These are phyloP conservation scores for Pestalotiopsis sp. DNA, from an alignment of 2,329 filamentous ascomycete genomes.

Conservation along the genomic window DNA sequence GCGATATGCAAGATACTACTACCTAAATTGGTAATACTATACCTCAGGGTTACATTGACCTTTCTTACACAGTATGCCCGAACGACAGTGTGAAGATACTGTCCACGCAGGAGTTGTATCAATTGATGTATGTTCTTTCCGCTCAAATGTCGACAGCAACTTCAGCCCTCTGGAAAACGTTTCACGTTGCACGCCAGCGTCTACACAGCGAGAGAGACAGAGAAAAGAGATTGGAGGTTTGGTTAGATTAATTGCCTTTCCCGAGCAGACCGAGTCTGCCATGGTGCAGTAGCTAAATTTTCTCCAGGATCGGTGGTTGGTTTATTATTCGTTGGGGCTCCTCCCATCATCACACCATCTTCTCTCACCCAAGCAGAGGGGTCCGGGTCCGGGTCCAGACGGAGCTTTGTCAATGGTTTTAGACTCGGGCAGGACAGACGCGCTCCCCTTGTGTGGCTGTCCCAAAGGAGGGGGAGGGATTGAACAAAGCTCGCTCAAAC, in stretches of 20 bases:
- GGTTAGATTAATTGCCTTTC: not conserved
- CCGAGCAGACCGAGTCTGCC: not conserved
- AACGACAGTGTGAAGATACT: not conserved
- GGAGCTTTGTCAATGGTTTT: not conserved
- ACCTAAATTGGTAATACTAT: not conserved
- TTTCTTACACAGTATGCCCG: not conserved
- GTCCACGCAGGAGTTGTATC: not conserved
- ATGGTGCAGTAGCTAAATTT: not conserved
- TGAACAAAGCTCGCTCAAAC: not conserved
- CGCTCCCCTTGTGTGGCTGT: not conserved
- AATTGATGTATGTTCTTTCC: not conserved
- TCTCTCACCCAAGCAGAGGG: not conserved
- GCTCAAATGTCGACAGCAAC: not conserved
- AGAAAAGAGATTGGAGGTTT: not conserved
- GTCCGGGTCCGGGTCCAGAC: not conserved
- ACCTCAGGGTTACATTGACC: not conserved
- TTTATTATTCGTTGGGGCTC: not conserved
- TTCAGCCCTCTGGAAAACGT: not conserved
- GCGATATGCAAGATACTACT: not conserved
- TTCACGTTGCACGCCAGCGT: not conserved
- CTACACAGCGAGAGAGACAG: not conserved
- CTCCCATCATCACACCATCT: constrained; percentile 7
- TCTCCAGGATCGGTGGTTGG: not conserved
- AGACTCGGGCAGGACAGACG: not conserved
- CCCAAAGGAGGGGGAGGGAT: not conserved